Evolutionary conservation across 192 early-diverging fungal species (phyloP).

Genomic region (Backusella macrospora): DNA sequence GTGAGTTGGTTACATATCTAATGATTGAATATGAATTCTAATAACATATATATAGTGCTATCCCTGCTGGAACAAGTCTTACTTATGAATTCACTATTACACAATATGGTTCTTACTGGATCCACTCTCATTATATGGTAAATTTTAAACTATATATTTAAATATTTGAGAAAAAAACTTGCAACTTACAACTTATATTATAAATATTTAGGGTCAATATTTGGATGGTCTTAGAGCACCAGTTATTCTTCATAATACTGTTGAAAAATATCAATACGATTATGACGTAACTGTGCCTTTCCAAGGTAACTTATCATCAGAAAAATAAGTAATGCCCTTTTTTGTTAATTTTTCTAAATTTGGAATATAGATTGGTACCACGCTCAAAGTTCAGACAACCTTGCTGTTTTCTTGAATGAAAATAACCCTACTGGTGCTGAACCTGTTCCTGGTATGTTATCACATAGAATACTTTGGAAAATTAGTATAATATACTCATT

Average conservation of each 20-base stretch:
- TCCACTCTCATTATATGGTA: conserved; percentile 52
- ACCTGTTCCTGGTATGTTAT: conserved; percentile 59
- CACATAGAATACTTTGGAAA: too few species aligned
- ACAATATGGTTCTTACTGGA: conserved; percentile 67
- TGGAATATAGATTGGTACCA: conserved; percentile 59
- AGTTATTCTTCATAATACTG: conserved; percentile 42
- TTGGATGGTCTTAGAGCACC: conserved; percentile 44
- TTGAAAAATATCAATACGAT: conserved; percentile 64
- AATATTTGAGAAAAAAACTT: not conserved
- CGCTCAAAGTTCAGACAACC: conserved; percentile 49
- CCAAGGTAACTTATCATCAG: conserved; percentile 45
- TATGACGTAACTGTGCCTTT: conserved; percentile 67
- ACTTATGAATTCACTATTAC: conserved; percentile 70
- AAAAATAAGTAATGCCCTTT: conserved; percentile 15
- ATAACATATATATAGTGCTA: conserved; percentile 48
- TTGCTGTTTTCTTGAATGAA: conserved; percentile 62
- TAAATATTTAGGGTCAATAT: conserved; percentile 35
- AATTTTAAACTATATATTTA: not conserved
- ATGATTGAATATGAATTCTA: not conserved
- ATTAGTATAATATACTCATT: not conserved
- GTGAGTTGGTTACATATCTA: conserved; percentile 16
- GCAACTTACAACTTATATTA: not conserved
- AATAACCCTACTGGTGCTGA: conserved; percentile 77
- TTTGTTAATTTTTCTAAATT: conserved; percentile 8
- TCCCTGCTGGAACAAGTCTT: conserved; percentile 71